These are phyloP conservation scores for Santalum album DNA, from an alignment of 164 flowering plant species.

Conservation along the genomic window DNA sequence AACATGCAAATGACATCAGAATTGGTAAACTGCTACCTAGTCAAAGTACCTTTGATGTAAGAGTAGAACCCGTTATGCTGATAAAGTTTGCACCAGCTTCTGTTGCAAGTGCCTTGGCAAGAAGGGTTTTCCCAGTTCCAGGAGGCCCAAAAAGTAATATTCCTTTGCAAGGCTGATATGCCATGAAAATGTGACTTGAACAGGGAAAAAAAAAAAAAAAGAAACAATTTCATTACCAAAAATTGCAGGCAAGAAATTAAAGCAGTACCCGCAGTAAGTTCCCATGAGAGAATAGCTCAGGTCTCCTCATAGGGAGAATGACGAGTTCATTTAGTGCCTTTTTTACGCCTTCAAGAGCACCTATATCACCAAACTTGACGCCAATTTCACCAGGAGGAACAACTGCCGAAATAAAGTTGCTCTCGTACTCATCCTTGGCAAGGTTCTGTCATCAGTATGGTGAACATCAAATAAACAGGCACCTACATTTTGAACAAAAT, in stretches of 20 bases:
- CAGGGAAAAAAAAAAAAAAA: not conserved
- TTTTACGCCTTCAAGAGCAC: constrained; percentile 98
- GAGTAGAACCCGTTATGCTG: constrained; percentile 95
- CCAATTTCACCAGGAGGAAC: constrained; percentile 96
- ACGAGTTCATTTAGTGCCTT: constrained; percentile 87
- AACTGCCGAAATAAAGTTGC: constrained; percentile 90
- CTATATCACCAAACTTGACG: constrained; percentile 87
- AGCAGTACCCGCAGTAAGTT: constrained; percentile 73
- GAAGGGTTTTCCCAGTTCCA: constrained; percentile 98
- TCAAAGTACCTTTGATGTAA: constrained; percentile 76
- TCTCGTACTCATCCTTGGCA: constrained; percentile 95
- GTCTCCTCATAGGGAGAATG: constrained; percentile 97
- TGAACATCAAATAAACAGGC: not conserved
- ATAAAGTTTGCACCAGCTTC: constrained; percentile 99
- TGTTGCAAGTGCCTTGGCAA: constrained; percentile 98
- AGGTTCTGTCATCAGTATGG: constrained; percentile 45
- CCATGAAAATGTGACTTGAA: not conserved
- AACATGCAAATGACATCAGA: too few species aligned
- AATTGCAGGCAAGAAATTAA: not conserved
- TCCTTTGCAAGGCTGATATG: constrained; percentile 94
- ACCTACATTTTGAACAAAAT: not conserved
- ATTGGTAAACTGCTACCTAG: not conserved
- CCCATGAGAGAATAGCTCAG: constrained; percentile 89
- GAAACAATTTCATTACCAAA: not conserved
- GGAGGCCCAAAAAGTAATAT: constrained; percentile 98